Conservation (phyloP, 2,329 filamentous ascomycete genomes). For the Colletotrichum sansevieriae region DNA sequence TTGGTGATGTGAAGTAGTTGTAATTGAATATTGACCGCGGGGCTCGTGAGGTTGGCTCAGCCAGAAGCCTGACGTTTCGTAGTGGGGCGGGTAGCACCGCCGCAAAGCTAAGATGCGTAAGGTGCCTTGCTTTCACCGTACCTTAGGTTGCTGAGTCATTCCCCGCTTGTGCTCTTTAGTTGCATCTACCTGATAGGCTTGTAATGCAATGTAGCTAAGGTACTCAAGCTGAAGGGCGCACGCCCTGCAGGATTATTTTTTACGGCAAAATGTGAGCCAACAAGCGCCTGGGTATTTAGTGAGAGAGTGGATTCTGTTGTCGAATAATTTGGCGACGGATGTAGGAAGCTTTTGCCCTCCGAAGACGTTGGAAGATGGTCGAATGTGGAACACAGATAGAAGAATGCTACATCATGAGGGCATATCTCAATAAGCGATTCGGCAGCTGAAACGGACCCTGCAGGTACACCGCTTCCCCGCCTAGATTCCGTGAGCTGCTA, state of each 20-base stretch:
- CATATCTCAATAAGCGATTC: constrained; percentile 36
- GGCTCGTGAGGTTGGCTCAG: constrained; percentile 45
- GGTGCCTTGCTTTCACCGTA: constrained; percentile 29
- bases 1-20: constrained; percentile 29
- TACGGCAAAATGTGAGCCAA: no score
- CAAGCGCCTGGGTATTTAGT: no score
- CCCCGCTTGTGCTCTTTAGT: constrained; percentile 27
- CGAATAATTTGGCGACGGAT: not conserved
- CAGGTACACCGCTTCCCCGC: constrained; percentile 43
- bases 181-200: constrained; percentile 7
- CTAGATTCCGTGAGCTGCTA: constrained; percentile 16
- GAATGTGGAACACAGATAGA: constrained; percentile 22
- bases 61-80: constrained; percentile 51
- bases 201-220: not conserved
- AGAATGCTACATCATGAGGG: constrained; percentile 1
- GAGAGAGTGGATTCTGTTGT: no score
- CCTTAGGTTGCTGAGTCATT: constrained; percentile 28
- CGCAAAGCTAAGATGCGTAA: constrained; percentile 21
- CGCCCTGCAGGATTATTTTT: no score
- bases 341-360: not conserved
- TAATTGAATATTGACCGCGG: constrained; percentile 40
- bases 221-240: no score
- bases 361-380: constrained; percentile 26
- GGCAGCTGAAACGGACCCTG: constrained; percentile 40
- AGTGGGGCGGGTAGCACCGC: constrained; percentile 47